phyloP scores from a whole-genome alignment of 2,329 filamentous ascomycete genomes.

The Berkeleyomyces rouxiae region DNA sequence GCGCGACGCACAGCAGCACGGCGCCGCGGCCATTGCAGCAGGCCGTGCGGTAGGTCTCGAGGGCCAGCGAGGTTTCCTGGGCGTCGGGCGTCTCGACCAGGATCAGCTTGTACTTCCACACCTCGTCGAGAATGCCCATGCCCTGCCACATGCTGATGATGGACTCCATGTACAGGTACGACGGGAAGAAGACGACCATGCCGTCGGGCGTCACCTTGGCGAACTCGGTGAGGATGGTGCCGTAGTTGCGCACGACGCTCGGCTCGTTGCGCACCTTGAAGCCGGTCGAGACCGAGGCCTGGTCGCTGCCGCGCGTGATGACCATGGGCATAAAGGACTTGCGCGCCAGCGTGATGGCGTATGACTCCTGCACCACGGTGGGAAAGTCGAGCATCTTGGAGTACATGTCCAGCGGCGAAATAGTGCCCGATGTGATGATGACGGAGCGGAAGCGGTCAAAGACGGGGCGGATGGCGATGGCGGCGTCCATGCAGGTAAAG shows the following conservation, averaged over 20 bases:
- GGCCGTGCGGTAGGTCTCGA: slow-evolving; percentile 93
- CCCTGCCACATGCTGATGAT: slow-evolving; percentile 99
- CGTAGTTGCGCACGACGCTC: slow-evolving; percentile 93
- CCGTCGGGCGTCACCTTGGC: slow-evolving; percentile 91
- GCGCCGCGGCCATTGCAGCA: slow-evolving; percentile 95
- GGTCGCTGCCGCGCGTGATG: slow-evolving; percentile 85
- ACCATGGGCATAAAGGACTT: slow-evolving; percentile 97
- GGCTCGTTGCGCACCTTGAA: slow-evolving; percentile 94
- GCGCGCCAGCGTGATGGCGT: slow-evolving; percentile 87
- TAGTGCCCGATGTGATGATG: slow-evolving; percentile 94
- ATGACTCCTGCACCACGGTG: slow-evolving; percentile 90
- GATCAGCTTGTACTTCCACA: slow-evolving; percentile 98
- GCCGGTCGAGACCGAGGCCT: slow-evolving; percentile 78
- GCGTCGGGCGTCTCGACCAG: slow-evolving; percentile 94
- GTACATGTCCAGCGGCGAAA: slow-evolving; percentile 96
- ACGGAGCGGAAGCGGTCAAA: slow-evolving; percentile 96
- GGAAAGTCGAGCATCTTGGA: slow-evolving; percentile 94
- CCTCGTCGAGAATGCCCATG: slow-evolving; percentile 92
- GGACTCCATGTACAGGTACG: slow-evolving; percentile 97
- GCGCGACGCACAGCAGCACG: slow-evolving; percentile 82
- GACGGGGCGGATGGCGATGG: slow-evolving; percentile 93
- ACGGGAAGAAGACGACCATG: slow-evolving; percentile 98
- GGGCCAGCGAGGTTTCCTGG: slow-evolving; percentile 85
- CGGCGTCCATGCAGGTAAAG: slow-evolving; percentile 90
- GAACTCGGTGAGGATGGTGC: slow-evolving; percentile 83